A percentile compares a stretch with the other conserved stretches of the same genome.
phyloP scores from a whole-genome alignment of 306 rosid species.

The Macrotyloma uniflorum region DNA sequence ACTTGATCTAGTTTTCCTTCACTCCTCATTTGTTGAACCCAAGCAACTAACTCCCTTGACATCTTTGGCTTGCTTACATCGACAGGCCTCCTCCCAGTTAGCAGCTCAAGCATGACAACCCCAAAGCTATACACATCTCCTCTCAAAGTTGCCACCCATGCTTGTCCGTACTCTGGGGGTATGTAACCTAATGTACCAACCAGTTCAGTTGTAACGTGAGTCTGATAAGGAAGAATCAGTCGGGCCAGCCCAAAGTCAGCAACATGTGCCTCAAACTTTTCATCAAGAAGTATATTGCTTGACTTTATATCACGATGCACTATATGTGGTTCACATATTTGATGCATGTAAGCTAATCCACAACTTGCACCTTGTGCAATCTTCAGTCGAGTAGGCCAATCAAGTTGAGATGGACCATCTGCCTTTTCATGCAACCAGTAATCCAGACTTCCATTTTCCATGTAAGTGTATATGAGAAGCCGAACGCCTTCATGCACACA shows the following conservation, averaged over 20 bases:
- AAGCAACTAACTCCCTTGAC: conserved; percentile 76
- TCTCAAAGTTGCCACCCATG: conserved; percentile 91
- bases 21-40: conserved; percentile 77
- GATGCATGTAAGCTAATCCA: conserved; percentile 88
- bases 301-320: conserved; percentile 92
- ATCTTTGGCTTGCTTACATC: conserved; percentile 75
- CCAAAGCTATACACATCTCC: conserved; percentile 94
- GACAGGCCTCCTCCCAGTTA: conserved; percentile 79
- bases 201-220: conserved; percentile 93
- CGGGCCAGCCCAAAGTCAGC: conserved; percentile 88
- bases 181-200: conserved; percentile 93
- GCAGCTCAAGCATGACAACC: conserved; percentile 89
- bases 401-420: conserved; percentile 72
- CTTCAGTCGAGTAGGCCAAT: conserved; percentile 74
- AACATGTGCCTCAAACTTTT: conserved; percentile 76
- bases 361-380: conserved; percentile 63
- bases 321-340: conserved; percentile 82
- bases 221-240: conserved; percentile 77
- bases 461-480: conserved; percentile 72
- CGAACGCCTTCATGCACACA: conserved; percentile 76
- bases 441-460: conserved; percentile 95
- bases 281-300: conserved; percentile 85
- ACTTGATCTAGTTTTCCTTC: conserved; percentile 73
- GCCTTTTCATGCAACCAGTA: conserved; percentile 86
- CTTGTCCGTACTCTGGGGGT: conserved; percentile 92